Evolutionary conservation across 192 early-diverging fungal genomes (phyloP).

Genomic region (Entrophospora sp.): DNA sequence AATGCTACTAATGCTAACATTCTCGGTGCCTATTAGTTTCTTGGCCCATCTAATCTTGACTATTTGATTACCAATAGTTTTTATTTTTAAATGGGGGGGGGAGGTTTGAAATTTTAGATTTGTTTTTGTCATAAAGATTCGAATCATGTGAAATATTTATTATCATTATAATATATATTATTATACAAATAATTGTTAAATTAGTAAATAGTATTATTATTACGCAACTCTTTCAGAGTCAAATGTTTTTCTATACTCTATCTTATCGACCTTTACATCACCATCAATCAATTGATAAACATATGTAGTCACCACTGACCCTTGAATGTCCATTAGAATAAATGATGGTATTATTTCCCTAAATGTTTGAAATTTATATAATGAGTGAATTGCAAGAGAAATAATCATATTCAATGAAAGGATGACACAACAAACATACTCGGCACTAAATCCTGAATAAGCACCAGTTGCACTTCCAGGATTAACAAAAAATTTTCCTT

Average conservation of each 20-base stretch:
- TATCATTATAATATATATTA: no score
- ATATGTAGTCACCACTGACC: constrained; percentile 66
- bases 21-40: no score
- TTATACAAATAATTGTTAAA: no score
- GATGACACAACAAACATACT: no score
- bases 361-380: not conserved
- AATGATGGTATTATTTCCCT: constrained; percentile 76
- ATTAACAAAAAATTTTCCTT: constrained; percentile 89
- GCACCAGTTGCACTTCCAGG: constrained; percentile 95
- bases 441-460: constrained; percentile 31
- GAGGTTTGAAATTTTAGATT: no score
- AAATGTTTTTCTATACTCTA: constrained; percentile 69
- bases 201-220: not conserved
- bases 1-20: no score
- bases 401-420: no score
- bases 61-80: no score
- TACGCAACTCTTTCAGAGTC: constrained; percentile 16
- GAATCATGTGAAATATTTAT: no score
- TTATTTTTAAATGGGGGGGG: no score
- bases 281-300: constrained; percentile 89
- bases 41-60: no score
- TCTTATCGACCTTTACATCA: constrained; percentile 88
- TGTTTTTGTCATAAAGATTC: no score
- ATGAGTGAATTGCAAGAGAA: not conserved
- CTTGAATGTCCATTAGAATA: constrained; percentile 91